A percentile compares a stretch with the other conserved stretches of the same genome.
Evolutionary conservation across 1,284 basidiomycete genomes (phyloP).

Genomic region (Tremellales sp.): DNA sequence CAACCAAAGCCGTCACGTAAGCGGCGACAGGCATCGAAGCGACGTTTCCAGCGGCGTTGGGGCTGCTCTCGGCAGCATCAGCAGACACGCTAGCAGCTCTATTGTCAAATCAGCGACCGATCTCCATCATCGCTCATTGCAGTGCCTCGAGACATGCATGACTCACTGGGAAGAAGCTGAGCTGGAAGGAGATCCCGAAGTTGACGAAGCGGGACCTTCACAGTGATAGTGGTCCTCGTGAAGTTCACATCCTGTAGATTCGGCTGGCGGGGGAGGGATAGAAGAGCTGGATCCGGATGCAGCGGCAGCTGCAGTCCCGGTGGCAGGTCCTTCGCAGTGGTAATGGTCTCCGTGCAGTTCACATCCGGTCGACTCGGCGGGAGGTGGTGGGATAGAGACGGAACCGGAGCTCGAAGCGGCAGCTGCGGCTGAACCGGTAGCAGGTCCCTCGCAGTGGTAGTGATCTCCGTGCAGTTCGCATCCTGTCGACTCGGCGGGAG

Average conservation of each 20-base stretch:
- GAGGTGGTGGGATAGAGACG: conserved; percentile 11
- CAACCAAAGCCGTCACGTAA: background rate
- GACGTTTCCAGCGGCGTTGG: background rate
- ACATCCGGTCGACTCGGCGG: conserved; percentile 23
- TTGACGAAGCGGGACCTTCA: conserved; percentile 13
- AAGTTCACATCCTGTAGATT: conserved; percentile 19
- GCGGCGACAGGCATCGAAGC: background rate
- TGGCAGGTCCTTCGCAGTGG: conserved; percentile 25
- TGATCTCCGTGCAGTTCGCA: conserved; percentile 23
- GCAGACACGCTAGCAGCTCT: background rate
- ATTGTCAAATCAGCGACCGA: background rate
- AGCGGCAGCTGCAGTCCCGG: conserved; percentile 8
- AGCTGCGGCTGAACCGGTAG: conserved; percentile 1
- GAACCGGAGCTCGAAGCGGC: background rate
- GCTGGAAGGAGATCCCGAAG: conserved; percentile 1
- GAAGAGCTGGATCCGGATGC: conserved; percentile 1
- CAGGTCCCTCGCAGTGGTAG: conserved; percentile 28
- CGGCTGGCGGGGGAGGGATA: conserved; percentile 19
- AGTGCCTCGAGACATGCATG: too few relatives aligned
- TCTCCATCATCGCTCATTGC: too few relatives aligned
- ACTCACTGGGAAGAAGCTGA: background rate
- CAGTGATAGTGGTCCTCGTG: conserved; percentile 29
- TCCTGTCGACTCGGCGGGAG: conserved; percentile 22
- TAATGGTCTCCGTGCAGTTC: conserved; percentile 22
- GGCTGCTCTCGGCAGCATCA: background rate